phyloP scores from a whole-genome alignment of 2,329 filamentous ascomycete genomes.

The Claviceps arundinis region DNA sequence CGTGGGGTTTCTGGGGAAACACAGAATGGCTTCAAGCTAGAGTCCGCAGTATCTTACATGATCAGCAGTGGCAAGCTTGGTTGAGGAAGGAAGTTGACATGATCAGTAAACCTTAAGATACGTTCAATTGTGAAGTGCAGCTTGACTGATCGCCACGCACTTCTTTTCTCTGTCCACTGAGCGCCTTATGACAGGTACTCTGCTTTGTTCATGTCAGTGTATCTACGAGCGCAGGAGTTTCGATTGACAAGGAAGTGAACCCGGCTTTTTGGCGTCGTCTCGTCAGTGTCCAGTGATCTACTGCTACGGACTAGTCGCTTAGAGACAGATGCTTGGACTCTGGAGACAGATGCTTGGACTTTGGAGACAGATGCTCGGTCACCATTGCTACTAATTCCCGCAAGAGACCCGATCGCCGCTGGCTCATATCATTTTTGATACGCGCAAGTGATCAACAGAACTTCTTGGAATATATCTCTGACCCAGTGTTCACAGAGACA shows the following conservation, averaged over 20 bases:
- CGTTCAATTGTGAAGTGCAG: background rate
- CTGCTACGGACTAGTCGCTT: constrained; percentile 6
- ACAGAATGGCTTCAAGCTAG: constrained; percentile 43
- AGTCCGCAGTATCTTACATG: constrained; percentile 33
- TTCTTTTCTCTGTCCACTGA: background rate
- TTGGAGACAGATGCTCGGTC: background rate
- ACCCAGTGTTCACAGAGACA: constrained; percentile 8
- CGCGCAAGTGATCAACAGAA: constrained; percentile 7
- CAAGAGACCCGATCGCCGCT: constrained; percentile 5
- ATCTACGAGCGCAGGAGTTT: background rate
- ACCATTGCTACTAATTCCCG: constrained; percentile 7
- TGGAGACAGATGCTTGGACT: too few species aligned
- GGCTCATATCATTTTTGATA: constrained; percentile 5
- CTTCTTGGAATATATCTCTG: constrained; percentile 7
- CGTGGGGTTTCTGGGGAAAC: constrained; percentile 50
- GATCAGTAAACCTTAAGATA: background rate
- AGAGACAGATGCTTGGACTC: constrained; percentile 7
- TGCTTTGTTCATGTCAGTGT: background rate
- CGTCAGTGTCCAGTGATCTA: constrained; percentile 8
- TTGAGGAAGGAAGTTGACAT: background rate
- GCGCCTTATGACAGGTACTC: background rate
- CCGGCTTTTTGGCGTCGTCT: background rate
- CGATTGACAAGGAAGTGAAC: constrained; percentile 5
- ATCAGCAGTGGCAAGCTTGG: constrained; percentile 13
- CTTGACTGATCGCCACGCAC: background rate